These are phyloP conservation scores for Colletotrichum salicis DNA, from an alignment of 2,329 filamentous ascomycete species.

Conservation along the genomic window DNA sequence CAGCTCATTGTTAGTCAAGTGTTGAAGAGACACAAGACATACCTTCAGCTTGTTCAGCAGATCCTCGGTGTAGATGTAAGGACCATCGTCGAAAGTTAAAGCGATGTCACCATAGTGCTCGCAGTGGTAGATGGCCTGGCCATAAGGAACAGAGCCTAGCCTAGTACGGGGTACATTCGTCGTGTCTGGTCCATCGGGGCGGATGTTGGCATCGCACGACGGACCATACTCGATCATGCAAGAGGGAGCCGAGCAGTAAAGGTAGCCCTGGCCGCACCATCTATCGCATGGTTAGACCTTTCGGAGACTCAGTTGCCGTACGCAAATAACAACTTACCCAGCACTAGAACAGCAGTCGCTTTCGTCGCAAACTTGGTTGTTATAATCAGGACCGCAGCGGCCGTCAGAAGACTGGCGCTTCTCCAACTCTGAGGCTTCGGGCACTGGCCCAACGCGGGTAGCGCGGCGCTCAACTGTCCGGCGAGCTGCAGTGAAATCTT, in stretches of 20 bases:
- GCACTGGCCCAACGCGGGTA: conserved; percentile 8
- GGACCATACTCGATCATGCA: conserved; percentile 71
- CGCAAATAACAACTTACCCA: conserved; percentile 45
- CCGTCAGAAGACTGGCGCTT: conserved; percentile 55
- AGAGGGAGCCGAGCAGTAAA: conserved; percentile 70
- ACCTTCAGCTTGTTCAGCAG: conserved; percentile 56
- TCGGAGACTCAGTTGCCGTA: neutral
- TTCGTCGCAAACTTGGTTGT: conserved; percentile 44
- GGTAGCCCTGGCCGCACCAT: conserved; percentile 64
- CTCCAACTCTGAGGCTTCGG: conserved; percentile 24
- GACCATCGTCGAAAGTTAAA: conserved; percentile 60
- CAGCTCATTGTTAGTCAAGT: neutral
- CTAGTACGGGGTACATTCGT: conserved; percentile 61
- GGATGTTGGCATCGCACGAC: conserved; percentile 69
- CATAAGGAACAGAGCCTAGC: conserved; percentile 65
- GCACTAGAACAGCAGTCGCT: conserved; percentile 55
- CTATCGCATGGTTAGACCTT: conserved; percentile 41
- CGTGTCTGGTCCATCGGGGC: conserved; percentile 62
- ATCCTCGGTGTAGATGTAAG: conserved; percentile 52
- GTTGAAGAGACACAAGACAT: conserved; percentile 50
- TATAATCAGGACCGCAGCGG: conserved; percentile 55
- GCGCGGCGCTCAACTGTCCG: conserved; percentile 25
- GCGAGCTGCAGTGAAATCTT: conserved; percentile 25
- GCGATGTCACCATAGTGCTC: conserved; percentile 64
- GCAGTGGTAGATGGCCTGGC: conserved; percentile 66